Evolutionary conservation across 495 filamentous ascomycete genomes (phyloP).

Genomic region (Penicillium goetzii): DNA sequence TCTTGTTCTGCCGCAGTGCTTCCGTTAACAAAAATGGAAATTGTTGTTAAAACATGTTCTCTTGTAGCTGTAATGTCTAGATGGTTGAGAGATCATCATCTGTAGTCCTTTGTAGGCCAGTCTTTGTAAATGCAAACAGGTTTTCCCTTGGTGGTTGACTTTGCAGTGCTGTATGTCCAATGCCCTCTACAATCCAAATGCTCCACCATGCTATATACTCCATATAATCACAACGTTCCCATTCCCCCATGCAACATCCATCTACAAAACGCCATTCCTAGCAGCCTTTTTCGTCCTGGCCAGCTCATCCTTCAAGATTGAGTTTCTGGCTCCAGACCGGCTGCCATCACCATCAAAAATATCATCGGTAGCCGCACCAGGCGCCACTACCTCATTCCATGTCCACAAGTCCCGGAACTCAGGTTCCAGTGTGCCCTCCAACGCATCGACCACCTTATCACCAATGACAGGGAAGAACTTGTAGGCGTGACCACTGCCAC

Average conservation of each 20-base stretch:
- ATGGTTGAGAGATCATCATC: not conserved
- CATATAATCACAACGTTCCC: not conserved
- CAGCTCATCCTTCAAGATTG: slow-evolving; percentile 46
- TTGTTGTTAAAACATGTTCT: slow-evolving; percentile 13
- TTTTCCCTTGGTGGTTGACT: not conserved
- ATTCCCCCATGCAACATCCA: not conserved
- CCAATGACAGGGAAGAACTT: slow-evolving; percentile 90
- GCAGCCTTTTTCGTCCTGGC: slow-evolving; percentile 39
- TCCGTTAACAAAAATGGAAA: slow-evolving; percentile 27
- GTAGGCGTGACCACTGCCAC: slow-evolving; percentile 84
- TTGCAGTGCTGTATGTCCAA: not conserved
- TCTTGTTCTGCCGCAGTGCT: slow-evolving; percentile 21
- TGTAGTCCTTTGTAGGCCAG: not conserved
- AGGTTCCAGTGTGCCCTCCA: slow-evolving; percentile 59
- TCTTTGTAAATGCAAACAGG: not conserved
- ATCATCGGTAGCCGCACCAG: slow-evolving; percentile 33
- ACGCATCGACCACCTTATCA: slow-evolving; percentile 70
- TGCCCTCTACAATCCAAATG: not conserved
- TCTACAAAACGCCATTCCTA: slow-evolving; percentile 33
- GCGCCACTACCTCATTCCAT: slow-evolving; percentile 51
- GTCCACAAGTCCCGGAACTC: slow-evolving; percentile 69
- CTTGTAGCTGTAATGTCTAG: not conserved
- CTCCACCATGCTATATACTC: not conserved
- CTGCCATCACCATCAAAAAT: slow-evolving; percentile 58
- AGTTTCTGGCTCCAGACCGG: slow-evolving; percentile 33